Evolutionary conservation across 108 stramenopile species (phyloP), one percentile per base, ranked within the genome.

Genomic region (Stephanodiscus triporus): DNA sequence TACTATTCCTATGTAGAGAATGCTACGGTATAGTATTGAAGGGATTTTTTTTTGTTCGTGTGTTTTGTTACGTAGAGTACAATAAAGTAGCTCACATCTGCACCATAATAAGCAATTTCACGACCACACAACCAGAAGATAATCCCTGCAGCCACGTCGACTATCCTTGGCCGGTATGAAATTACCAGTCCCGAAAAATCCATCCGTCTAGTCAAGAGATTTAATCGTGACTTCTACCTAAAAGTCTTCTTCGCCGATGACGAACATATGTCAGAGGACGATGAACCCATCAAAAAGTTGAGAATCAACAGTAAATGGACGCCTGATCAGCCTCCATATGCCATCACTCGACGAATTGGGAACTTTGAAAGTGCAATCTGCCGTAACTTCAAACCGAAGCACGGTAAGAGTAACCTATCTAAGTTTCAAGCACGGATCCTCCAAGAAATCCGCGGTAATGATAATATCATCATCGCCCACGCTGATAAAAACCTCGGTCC

Each of bases 131-230:
- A n/a, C n/a, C n/a, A n/a, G n/a, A n/a, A n/a, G n/a, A n/a, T n/a
- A n/a, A n/a, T n/a, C n/a, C n/a, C n/a, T n/a, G n/a, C n/a, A n/a
- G n/a, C n/a, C n/a, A n/a, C n/a, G n/a, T n/a, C n/a, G n/a, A n/a
- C n/a, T n/a, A n/a, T n/a, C n/a, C n/a, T n/a, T n/a, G n/a, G n/a
- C n/a, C n/a, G n/a, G n/a, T n/a, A n/a, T n/a, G n/a, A n/a, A n/a
- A n/a, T n/a, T n/a, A n/a, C n/a, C n/a, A n/a, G n/a, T n/a, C 76
- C 76, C 9, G 5, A 36, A 22, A 30, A 17, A 9, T 59, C 75
- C 20, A 32, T 29, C 34, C 2, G 23, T 6, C 14, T 5, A 9
- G 43, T 62, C 2, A 38, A 68, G 9, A 55, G 68, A 22, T 45
- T 76, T 6, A 6, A 51, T 0, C 5, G 75, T 58, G 40, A 76